phyloP scores from a whole-genome alignment of 2,329 filamentous ascomycete species.

The Trichothecium roseum region DNA sequence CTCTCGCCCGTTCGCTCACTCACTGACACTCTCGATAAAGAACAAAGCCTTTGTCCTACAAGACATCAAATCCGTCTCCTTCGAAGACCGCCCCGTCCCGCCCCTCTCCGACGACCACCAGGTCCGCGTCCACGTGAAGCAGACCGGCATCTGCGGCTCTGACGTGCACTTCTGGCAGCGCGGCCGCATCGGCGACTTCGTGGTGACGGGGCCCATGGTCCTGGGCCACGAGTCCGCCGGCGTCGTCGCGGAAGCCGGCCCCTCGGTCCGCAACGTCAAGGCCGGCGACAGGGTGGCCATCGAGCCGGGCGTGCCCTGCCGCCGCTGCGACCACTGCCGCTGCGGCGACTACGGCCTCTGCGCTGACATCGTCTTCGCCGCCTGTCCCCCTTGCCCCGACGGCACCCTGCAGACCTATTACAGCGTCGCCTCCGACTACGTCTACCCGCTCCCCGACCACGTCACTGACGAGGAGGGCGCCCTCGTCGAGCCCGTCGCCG shows the following conservation, averaged over 20 bases:
- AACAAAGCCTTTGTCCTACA: constrained; percentile 38
- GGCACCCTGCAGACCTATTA: constrained; percentile 40
- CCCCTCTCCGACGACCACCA: constrained; percentile 26
- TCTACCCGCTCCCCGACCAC: constrained; percentile 31
- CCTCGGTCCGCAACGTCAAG: constrained; percentile 28
- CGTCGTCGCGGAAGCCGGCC: constrained; percentile 27
- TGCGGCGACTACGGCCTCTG: constrained; percentile 29
- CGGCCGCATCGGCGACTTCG: constrained; percentile 35
- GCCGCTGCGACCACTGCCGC: constrained; percentile 30
- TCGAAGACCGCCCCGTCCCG: constrained; percentile 32
- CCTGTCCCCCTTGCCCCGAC: constrained; percentile 34
- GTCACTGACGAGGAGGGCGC: constrained; percentile 37
- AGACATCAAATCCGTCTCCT: constrained; percentile 29
- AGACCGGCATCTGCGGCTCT: constrained; percentile 36
- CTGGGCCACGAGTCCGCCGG: constrained; percentile 37
- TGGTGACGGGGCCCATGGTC: constrained; percentile 31
- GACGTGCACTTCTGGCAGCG: constrained; percentile 36
- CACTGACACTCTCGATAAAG: constrained; percentile 10
- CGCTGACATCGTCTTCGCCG: constrained; percentile 34
- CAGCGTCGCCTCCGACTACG: constrained; percentile 32
- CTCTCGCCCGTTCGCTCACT: constrained; percentile 1
- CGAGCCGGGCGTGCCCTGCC: constrained; percentile 35
- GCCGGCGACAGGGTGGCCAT: constrained; percentile 35
- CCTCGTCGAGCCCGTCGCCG: constrained; percentile 36
- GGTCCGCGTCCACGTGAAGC: constrained; percentile 31